Evolutionary conservation across 192 early-diverging fungal genomes (phyloP).

Genomic region (Backusella westeae): DNA sequence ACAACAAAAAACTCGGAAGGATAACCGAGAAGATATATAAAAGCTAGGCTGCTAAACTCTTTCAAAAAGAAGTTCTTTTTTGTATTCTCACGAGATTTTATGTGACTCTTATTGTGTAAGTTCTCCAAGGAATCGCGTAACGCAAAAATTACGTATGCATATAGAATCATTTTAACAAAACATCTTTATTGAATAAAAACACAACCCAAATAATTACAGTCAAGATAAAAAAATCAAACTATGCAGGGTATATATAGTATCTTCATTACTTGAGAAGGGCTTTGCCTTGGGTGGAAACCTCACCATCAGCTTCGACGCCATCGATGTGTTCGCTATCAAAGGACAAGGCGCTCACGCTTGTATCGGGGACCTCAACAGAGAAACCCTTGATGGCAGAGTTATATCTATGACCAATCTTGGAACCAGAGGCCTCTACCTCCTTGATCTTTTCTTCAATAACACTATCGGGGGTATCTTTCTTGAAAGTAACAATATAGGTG

Average conservation of each 20-base stretch:
- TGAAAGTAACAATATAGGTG: constrained; percentile 40
- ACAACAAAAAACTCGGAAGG: not conserved
- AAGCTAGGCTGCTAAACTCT: not conserved
- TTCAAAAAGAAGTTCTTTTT: not conserved
- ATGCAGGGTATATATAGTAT: not conserved
- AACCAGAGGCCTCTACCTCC: constrained; percentile 18
- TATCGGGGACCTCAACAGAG: constrained; percentile 30
- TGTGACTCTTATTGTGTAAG: not conserved
- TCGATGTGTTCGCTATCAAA: constrained; percentile 11
- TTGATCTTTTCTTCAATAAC: constrained; percentile 32
- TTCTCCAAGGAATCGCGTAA: not conserved
- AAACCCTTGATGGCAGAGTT: constrained; percentile 33
- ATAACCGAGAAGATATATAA: not conserved
- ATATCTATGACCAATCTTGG: constrained; percentile 26
- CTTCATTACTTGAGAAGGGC: constrained; percentile 10
- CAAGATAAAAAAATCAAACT: not conserved
- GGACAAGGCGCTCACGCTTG: constrained; percentile 10
- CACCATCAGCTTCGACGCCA: constrained; percentile 33
- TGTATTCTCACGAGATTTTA: constrained; percentile 6
- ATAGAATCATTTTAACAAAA: not conserved
- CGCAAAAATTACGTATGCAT: constrained; percentile 9
- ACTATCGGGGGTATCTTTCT: constrained; percentile 31
- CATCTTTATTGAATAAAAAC: constrained; percentile 5
- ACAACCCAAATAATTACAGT: not conserved
- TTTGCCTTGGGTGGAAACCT: constrained; percentile 31